These are phyloP conservation scores for Botrytis deweyae DNA, from an alignment of 2,329 filamentous ascomycete species.

Conservation along the genomic window DNA sequence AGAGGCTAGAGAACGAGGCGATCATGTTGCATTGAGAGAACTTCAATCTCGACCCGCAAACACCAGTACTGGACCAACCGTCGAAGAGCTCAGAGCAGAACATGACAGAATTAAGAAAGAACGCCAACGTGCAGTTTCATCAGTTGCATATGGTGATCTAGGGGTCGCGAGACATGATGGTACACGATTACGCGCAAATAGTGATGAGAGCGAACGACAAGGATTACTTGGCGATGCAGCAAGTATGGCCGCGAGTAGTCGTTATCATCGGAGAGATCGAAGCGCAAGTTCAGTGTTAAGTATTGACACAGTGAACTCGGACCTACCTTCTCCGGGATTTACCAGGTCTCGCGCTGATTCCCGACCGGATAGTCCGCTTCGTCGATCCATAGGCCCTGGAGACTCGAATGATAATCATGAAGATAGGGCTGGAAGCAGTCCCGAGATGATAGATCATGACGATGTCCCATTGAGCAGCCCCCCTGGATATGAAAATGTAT, in stretches of 20 bases:
- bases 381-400: conserved; percentile 22
- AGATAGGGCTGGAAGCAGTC: conserved; percentile 36
- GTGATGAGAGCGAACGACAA: conserved; percentile 66
- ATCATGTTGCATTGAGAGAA: conserved; percentile 65
- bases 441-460: conserved; percentile 37
- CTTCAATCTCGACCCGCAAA: conserved; percentile 56
- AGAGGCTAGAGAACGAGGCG: conserved; percentile 71
- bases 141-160: conserved; percentile 73
- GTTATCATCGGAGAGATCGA: conserved; percentile 47
- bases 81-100: conserved; percentile 58
- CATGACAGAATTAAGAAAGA: conserved; percentile 57
- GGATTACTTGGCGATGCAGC: conserved; percentile 72
- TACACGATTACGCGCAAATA: conserved; percentile 70
- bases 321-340: conserved; percentile 44
- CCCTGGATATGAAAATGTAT: conserved; percentile 39
- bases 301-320: conserved; percentile 48
- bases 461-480: conserved; percentile 36
- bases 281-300: conserved; percentile 58
- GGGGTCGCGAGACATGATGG: conserved; percentile 77
- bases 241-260: conserved; percentile 41
- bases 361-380: conserved; percentile 43
- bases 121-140: conserved; percentile 67
- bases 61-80: conserved; percentile 44
- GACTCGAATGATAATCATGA: conserved; percentile 24
- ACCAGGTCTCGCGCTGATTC: conserved; percentile 47